Evolutionary conservation across 495 filamentous ascomycete genomes (phyloP).

Genomic region (Neurospora sp.): DNA sequence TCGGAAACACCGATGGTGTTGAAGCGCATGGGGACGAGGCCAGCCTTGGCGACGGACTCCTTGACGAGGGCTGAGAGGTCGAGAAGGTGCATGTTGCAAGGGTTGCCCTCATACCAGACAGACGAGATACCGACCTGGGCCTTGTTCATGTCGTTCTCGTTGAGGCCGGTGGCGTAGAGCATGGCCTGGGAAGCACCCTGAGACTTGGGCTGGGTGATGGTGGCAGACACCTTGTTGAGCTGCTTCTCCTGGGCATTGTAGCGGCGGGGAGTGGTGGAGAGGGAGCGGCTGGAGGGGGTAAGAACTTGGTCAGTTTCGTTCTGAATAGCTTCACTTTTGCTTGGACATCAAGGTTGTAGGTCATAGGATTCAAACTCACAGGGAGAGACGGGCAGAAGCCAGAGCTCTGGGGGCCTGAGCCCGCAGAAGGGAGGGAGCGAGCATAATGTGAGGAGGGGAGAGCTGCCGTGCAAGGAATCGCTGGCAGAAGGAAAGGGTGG

Average conservation of each 20-base stretch:
- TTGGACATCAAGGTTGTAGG: background rate
- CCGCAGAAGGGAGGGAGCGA: slow-evolving; percentile 28
- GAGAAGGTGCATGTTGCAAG: slow-evolving; percentile 98
- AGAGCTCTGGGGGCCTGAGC: slow-evolving; percentile 32
- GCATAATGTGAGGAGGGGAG: slow-evolving; percentile 18
- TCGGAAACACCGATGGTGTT: slow-evolving; percentile 95
- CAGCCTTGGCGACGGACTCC: slow-evolving; percentile 73
- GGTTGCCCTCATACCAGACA: slow-evolving; percentile 82
- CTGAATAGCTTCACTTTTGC: background rate
- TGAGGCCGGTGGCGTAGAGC: slow-evolving; percentile 90
- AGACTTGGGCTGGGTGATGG: slow-evolving; percentile 89
- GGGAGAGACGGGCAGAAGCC: slow-evolving; percentile 22
- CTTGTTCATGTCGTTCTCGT: slow-evolving; percentile 77
- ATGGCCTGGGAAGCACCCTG: slow-evolving; percentile 98
- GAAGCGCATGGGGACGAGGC: slow-evolving; percentile 81
- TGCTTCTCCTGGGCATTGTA: slow-evolving; percentile 33
- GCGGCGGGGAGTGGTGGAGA: slow-evolving; percentile 29
- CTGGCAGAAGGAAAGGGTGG: background rate
- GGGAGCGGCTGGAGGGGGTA: slow-evolving; percentile 23
- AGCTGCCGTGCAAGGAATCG: background rate
- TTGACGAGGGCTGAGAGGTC: slow-evolving; percentile 74
- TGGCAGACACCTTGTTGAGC: slow-evolving; percentile 73
- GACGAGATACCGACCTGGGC: slow-evolving; percentile 96
- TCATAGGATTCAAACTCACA: slow-evolving; percentile 9
- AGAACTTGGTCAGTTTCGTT: slow-evolving; percentile 1